Conservation (phyloP, 2,329 filamentous ascomycete species). For the Leptographium wingfieldii region DNA sequence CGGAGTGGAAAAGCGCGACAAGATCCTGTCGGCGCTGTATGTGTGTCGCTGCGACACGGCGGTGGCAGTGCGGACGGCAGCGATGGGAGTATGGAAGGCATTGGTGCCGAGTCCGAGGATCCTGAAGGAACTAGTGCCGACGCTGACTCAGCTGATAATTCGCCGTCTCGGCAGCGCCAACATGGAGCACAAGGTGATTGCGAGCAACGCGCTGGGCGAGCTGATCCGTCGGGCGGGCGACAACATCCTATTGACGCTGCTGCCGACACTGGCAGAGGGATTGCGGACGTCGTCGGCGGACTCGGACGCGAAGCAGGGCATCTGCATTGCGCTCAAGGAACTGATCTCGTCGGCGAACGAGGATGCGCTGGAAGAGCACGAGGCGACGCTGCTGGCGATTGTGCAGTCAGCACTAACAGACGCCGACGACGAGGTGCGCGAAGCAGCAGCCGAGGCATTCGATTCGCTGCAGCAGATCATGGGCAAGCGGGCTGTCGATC, state of each 20-base stretch:
- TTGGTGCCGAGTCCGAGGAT: slow-evolving; percentile 84
- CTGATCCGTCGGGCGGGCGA: slow-evolving; percentile 95
- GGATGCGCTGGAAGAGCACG: slow-evolving; percentile 84
- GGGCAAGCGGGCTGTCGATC: slow-evolving; percentile 88
- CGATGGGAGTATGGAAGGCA: slow-evolving; percentile 92
- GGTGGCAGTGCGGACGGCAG: slow-evolving; percentile 75
- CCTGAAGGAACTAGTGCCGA: slow-evolving; percentile 89
- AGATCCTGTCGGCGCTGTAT: slow-evolving; percentile 91
- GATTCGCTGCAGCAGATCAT: slow-evolving; percentile 88
- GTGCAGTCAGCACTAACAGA: slow-evolving; percentile 89
- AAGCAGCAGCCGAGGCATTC: slow-evolving; percentile 93
- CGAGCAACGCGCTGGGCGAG: slow-evolving; percentile 90
- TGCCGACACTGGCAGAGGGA: slow-evolving; percentile 87
- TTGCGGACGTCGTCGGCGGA: slow-evolving; percentile 72
- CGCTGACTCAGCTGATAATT: slow-evolving; percentile 89
- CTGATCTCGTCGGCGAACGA: slow-evolving; percentile 80
- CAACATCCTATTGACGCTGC: slow-evolving; percentile 71
- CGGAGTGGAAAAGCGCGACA: slow-evolving; percentile 92
- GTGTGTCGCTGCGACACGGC: slow-evolving; percentile 97
- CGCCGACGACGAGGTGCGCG: slow-evolving; percentile 75
- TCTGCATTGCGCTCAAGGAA: slow-evolving; percentile 90
- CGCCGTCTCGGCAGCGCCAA: slow-evolving; percentile 87
- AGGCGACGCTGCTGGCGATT: slow-evolving; percentile 88
- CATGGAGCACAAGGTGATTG: slow-evolving; percentile 98
- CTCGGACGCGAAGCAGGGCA: slow-evolving; percentile 88